Conservation (phyloP, 768 basidiomycete genomes). For the Leucogyrophana mollusca region DNA sequence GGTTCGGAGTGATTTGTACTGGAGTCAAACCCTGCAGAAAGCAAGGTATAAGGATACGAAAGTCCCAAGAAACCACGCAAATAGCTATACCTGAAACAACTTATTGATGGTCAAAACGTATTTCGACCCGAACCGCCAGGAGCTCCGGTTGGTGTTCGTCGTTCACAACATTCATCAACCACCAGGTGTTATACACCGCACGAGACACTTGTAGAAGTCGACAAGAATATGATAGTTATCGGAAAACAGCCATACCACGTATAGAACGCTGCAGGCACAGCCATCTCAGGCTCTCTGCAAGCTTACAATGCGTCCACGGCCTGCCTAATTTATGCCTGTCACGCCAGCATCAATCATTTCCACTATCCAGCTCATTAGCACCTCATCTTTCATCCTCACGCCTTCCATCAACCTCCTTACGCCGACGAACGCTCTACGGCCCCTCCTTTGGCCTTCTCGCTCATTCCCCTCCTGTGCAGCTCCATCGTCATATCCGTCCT, state of each 20-base stretch:
- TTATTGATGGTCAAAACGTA: slow-evolving; percentile 47
- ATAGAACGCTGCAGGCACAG: slow-evolving; percentile 17
- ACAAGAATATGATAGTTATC: neutral
- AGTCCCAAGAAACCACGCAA: neutral
- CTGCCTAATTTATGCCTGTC: slow-evolving; percentile 9
- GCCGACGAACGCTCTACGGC: slow-evolving; percentile 68
- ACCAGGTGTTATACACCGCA: slow-evolving; percentile 3
- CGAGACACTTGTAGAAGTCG: neutral
- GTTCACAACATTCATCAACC: slow-evolving; percentile 13
- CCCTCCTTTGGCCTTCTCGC: slow-evolving; percentile 67
- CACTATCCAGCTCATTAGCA: slow-evolving; percentile 54
- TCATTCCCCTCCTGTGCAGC: slow-evolving; percentile 37
- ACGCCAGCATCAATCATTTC: slow-evolving; percentile 58
- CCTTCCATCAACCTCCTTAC: slow-evolving; percentile 59
- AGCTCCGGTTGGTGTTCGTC: slow-evolving; percentile 6
- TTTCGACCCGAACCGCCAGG: slow-evolving; percentile 39
- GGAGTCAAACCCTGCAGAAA: slow-evolving; percentile 39
- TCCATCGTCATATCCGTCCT: slow-evolving; percentile 29
- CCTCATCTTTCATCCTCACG: slow-evolving; percentile 65
- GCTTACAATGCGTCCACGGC: too few relatives aligned
- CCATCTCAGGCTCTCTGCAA: too few relatives aligned
- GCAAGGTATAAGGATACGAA: slow-evolving; percentile 3
- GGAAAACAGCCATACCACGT: neutral
- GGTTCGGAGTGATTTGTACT: slow-evolving; percentile 42
- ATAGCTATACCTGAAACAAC: slow-evolving; percentile 41